A percentile compares a stretch with the other conserved stretches of the same genome.
phyloP scores from a whole-genome alignment of 2,329 filamentous ascomycete species.

The Alternaria arbusti region DNA sequence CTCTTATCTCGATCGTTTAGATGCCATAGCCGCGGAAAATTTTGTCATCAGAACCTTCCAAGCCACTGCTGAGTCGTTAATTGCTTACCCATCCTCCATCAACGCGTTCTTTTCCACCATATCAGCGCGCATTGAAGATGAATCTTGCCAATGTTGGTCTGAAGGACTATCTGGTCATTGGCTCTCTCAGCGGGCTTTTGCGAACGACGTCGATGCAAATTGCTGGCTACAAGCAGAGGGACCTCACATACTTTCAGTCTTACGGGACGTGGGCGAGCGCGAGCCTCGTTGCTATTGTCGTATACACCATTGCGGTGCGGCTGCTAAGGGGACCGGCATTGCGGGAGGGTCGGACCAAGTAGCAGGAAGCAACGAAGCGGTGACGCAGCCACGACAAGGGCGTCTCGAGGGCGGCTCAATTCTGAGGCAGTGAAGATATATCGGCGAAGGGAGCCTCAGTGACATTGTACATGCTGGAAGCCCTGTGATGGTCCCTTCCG shows the following conservation, averaged over 20 bases:
- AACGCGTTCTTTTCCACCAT: neutral
- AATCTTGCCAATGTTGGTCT: neutral
- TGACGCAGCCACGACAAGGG: neutral
- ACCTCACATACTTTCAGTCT: neutral
- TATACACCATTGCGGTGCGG: neutral
- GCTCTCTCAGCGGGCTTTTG: neutral
- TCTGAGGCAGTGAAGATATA: neutral
- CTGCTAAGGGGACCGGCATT: neutral
- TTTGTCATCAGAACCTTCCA: neutral
- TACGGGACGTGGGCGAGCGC: neutral
- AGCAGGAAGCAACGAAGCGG: neutral
- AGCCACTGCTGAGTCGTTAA: neutral
- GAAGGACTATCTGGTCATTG: neutral
- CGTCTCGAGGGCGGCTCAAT: neutral
- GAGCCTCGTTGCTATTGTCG: neutral
- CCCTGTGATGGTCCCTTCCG: neutral
- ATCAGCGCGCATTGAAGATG: neutral
- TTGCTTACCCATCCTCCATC: neutral
- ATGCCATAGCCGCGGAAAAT: neutral
- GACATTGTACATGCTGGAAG: neutral
- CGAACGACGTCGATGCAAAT: neutral
- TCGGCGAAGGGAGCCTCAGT: neutral
- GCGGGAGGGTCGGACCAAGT: neutral
- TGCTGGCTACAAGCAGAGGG: neutral
- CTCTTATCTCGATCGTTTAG: neutral